Percentiles rank a stretch among this genome's conserved stretches.
Conservation (phyloP, 805 yeast genomes). For the Spathaspora girioi region DNA sequence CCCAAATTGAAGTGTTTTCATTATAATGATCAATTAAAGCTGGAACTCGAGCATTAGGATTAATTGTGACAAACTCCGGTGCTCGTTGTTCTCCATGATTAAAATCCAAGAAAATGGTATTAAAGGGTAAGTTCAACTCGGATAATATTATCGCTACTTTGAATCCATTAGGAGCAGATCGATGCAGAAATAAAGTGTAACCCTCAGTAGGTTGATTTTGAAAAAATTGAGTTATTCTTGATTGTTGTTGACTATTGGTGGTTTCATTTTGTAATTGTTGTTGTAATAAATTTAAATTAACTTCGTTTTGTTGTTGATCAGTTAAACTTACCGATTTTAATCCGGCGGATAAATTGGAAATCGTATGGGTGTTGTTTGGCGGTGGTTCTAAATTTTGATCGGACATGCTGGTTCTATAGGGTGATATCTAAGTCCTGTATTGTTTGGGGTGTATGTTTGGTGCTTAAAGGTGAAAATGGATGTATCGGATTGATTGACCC, state of each 20-base stretch:
- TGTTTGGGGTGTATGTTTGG: not conserved
- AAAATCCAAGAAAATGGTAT: constrained; percentile 82
- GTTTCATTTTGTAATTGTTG: constrained; percentile 43
- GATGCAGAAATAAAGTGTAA: constrained; percentile 73
- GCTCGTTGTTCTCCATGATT: constrained; percentile 87
- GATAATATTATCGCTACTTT: constrained; percentile 88
- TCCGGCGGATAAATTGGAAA: constrained; percentile 45
- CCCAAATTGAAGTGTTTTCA: constrained; percentile 86
- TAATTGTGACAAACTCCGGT: constrained; percentile 89
- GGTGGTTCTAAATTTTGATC: constrained; percentile 8
- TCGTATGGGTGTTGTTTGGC: constrained; percentile 18
- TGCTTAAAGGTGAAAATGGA: too few species aligned
- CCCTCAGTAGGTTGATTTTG: constrained; percentile 78
- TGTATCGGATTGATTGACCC: too few species aligned
- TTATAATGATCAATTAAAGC: constrained; percentile 86
- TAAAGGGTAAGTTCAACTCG: constrained; percentile 75
- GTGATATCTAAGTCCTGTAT: not conserved
- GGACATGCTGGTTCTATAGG: constrained; percentile 3
- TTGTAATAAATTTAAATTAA: constrained; percentile 38
- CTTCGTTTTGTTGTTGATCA: constrained; percentile 43
- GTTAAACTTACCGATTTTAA: constrained; percentile 38
- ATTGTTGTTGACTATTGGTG: constrained; percentile 34
- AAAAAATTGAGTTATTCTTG: constrained; percentile 69
- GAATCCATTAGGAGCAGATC: constrained; percentile 94
- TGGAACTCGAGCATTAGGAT: constrained; percentile 95